Evolutionary conservation across 2,329 filamentous ascomycete genomes (phyloP).

Genomic region (Alternaria arbusti): DNA sequence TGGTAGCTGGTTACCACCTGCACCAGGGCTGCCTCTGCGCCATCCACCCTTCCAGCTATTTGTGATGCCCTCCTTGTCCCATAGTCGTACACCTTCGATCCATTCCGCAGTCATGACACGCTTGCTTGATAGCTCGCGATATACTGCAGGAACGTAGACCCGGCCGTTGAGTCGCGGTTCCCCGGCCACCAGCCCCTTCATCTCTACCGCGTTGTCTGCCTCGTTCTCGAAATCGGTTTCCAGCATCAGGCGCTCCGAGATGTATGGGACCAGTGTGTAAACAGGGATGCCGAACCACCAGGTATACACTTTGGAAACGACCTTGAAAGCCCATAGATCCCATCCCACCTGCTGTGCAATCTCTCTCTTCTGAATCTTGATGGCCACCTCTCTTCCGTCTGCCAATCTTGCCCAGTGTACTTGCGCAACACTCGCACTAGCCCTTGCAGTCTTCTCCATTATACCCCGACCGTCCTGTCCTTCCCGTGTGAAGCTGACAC

Average conservation of each 20-base stretch:
- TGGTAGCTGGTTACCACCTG: conserved; percentile 69
- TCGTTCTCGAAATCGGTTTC: conserved; percentile 97
- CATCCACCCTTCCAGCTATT: conserved; percentile 79
- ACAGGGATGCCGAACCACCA: conserved; percentile 92
- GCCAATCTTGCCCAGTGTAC: conserved; percentile 90
- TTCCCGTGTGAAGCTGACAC: conserved; percentile 76
- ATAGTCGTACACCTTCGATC: conserved; percentile 93
- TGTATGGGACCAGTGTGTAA: conserved; percentile 88
- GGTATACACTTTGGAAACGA: conserved; percentile 82
- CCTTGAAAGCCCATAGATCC: conserved; percentile 96
- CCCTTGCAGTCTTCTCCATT: conserved; percentile 74
- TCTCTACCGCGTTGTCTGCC: conserved; percentile 83
- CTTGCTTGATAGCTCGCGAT: conserved; percentile 79
- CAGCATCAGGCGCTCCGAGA: conserved; percentile 86
- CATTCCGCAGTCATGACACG: conserved; percentile 94
- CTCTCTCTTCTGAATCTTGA: conserved; percentile 97
- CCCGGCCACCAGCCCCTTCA: conserved; percentile 75
- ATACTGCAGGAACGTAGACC: conserved; percentile 88
- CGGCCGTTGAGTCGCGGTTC: conserved; percentile 78
- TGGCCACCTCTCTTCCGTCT: conserved; percentile 88
- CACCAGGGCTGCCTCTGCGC: conserved; percentile 78
- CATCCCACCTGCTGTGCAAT: conserved; percentile 89
- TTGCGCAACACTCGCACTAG: conserved; percentile 91
- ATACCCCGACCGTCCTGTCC: conserved; percentile 63
- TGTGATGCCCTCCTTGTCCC: conserved; percentile 86